Conservation (phyloP, 192 early-diverging fungal genomes). For the Mortierella hygrophila region DNA sequence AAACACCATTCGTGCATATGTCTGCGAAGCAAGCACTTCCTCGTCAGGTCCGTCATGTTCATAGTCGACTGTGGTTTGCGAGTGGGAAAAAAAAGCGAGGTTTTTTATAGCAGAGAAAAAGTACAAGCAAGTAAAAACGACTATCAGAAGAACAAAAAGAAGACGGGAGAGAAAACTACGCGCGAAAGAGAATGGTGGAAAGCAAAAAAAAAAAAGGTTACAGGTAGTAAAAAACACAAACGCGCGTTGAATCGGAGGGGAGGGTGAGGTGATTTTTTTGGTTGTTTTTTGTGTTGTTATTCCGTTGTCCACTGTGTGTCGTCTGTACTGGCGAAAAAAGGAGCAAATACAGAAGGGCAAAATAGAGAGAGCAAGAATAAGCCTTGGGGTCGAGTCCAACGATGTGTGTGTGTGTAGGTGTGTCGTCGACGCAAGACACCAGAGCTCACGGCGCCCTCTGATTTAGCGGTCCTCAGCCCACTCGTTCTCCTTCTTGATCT, state of each 20-base stretch:
- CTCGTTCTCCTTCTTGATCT: slow-evolving; percentile 70
- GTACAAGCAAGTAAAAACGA: neutral
- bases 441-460: too few species aligned
- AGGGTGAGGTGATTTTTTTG: neutral
- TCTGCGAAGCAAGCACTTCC: neutral
- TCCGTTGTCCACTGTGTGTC: neutral
- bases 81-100: neutral
- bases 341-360: neutral
- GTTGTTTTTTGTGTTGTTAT: neutral
- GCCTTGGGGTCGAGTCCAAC: too few species aligned
- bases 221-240: neutral
- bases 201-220: neutral
- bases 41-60: neutral
- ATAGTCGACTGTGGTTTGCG: neutral
- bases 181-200: neutral
- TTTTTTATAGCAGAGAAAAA: neutral
- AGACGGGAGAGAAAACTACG: neutral
- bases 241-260: neutral
- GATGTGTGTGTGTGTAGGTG: too few species aligned
- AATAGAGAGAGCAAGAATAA: neutral
- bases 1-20: neutral
- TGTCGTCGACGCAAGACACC: too few species aligned
- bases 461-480: slow-evolving; percentile 71
- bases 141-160: neutral
- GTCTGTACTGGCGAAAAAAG: slow-evolving; percentile 2